phyloP scores from a whole-genome alignment of 192 early-diverging fungal genomes.

The Fimicolochytrium jonesii region DNA sequence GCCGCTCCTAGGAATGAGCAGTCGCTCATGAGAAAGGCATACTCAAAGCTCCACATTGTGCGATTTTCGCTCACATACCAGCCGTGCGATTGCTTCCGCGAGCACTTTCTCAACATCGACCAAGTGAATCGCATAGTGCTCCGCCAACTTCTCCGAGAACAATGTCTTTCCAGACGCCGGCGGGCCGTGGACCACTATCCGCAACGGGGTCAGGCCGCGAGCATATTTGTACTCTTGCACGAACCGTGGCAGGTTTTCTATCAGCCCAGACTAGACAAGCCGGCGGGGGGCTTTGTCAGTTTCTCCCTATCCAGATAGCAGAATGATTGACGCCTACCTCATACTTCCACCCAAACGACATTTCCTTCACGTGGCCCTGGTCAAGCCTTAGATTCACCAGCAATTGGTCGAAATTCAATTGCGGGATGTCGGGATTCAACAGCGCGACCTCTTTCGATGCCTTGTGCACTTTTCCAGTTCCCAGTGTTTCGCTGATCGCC shows the following conservation, averaged over 20 bases:
- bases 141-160: conserved; percentile 42
- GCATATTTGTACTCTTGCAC: conserved; percentile 62
- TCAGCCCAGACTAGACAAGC: conserved; percentile 39
- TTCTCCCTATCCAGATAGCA: no score
- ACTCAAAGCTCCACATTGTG: no score
- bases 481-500: conserved; percentile 51
- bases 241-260: conserved; percentile 48
- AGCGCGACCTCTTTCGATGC: conserved; percentile 51
- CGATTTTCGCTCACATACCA: no score
- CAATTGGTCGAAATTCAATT: conserved; percentile 55
- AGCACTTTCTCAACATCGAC: conserved; percentile 49
- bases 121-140: conserved; percentile 51
- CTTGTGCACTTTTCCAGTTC: conserved; percentile 49
- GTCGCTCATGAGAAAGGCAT: not conserved
- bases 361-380: conserved; percentile 53
- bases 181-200: conserved; percentile 54
- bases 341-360: conserved; percentile 59
- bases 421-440: conserved; percentile 44
- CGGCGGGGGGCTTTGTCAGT: not conserved
- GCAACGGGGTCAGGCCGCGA: conserved; percentile 49
- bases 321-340: conserved; percentile 30
- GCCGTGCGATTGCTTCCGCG: conserved; percentile 37
- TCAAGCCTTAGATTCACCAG: conserved; percentile 51
- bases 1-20: conserved; percentile 29
- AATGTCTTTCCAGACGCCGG: conserved; percentile 53